Base-by-base conservation (phyloP, 805 yeast genomes). In the Sugiyamaella marilandica region DNA sequence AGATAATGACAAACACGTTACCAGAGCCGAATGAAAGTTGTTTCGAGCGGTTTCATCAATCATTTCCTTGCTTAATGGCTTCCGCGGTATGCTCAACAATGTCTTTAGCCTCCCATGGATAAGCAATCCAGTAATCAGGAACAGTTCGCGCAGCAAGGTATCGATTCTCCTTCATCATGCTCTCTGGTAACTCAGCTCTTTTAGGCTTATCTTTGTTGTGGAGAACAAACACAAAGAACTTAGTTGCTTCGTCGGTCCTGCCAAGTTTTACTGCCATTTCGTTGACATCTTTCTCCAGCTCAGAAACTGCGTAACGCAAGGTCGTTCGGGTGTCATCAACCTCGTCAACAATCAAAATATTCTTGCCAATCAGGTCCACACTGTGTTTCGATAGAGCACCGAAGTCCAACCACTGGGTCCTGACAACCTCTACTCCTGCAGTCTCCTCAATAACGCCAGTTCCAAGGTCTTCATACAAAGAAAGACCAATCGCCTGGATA, bases 321-420 rank as follows among this genome's bases (percentile, higher is more conserved):
- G 96, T 88, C 50, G 96, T 88, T 76, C 96, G 84, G 21, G 95
- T 87, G 67, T 88, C 96, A 68, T 88, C 96, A 45, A 88, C 96
- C 72, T 88, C 96, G 68, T 88, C 96, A 34, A 88, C 94, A 62
- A 88, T 86, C 59, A 88, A 71, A 36, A 88, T 76, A 65, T 82
- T 83, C 70, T 87, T 88, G 61, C 95, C 95, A 54, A 88, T 83
- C 57, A 88, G 75, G 45, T 87, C 83, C 59, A 84, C 86, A 59
- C 84, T 81, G 69, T 83, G 87, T 68, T 81, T 75, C 47, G 75
- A 77, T 50, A 86, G 73, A 47, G 86, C 80, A 59, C 86, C 83
- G 69, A 87, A 86, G 65, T 88, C 95, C 45, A 88, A 77, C 96
- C 96, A 88, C 72, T 88, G 96, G 21, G 95, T 88, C 68, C 95